Conservation (phyloP, 495 filamentous ascomycete species). For the Annulohypoxylon maeteangense region DNA sequence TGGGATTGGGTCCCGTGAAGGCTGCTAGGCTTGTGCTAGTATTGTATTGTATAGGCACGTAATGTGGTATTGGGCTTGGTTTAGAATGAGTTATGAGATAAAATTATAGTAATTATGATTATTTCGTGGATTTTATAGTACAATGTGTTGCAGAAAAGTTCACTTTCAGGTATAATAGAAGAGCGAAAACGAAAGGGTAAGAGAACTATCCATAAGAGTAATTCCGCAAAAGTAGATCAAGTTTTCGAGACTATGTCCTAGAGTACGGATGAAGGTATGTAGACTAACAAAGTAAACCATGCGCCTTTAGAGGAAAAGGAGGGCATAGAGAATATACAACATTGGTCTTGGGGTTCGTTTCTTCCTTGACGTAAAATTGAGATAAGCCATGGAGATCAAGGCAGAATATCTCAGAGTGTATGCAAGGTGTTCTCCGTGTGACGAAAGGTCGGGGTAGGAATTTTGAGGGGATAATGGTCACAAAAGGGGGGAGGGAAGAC, state of each 20-base stretch:
- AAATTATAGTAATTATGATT: slow-evolving; percentile 2
- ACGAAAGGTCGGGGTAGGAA: background rate
- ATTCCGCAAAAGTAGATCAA: too few relatives aligned
- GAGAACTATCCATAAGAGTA: too few relatives aligned
- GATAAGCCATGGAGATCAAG: slow-evolving; percentile 45
- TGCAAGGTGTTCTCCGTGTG: slow-evolving; percentile 40
- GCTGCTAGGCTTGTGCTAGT: slow-evolving; percentile 4
- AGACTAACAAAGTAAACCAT: slow-evolving; percentile 43
- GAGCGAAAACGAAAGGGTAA: too few relatives aligned
- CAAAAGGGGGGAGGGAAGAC: background rate
- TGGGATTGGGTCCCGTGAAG: background rate
- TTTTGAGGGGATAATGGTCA: background rate
- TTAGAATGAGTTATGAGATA: slow-evolving; percentile 41
- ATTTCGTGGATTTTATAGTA: background rate
- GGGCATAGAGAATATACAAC: slow-evolving; percentile 41
- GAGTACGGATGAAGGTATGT: background rate
- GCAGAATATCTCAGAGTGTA: slow-evolving; percentile 50
- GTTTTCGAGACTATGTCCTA: background rate
- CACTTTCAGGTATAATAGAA: too few relatives aligned
- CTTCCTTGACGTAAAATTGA: slow-evolving; percentile 53
- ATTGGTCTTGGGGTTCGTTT: slow-evolving; percentile 37
- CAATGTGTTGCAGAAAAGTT: too few relatives aligned
- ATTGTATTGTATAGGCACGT: slow-evolving; percentile 23
- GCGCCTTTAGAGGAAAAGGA: slow-evolving; percentile 31
- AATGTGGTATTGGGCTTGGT: background rate